These are phyloP conservation scores for Gossypium laxum DNA, from an alignment of 441 rosid genomes.

Conservation along the genomic window DNA sequence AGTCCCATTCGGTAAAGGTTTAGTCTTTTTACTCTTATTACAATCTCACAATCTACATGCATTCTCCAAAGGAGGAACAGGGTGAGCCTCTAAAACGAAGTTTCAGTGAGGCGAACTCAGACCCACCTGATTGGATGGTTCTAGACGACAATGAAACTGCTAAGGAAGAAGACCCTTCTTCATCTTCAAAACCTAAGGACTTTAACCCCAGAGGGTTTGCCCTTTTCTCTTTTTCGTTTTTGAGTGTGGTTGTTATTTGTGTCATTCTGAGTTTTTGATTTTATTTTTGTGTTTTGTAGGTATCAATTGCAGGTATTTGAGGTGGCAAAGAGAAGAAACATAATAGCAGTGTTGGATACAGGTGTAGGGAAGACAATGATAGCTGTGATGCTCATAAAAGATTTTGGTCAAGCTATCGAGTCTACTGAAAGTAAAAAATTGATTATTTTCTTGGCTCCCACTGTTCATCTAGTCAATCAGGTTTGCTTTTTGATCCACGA, in stretches of 20 bases:
- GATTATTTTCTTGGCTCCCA: slow-evolving; percentile 69
- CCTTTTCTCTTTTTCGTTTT: not conserved
- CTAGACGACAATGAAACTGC: not conserved
- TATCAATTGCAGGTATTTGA: slow-evolving; percentile 54
- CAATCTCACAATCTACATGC: slow-evolving; percentile 11
- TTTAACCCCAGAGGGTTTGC: slow-evolving; percentile 44
- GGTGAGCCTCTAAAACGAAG: slow-evolving; percentile 31
- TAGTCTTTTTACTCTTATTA: not conserved
- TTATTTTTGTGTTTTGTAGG: slow-evolving; percentile 21
- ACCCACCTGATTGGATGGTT: slow-evolving; percentile 17
- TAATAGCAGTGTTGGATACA: slow-evolving; percentile 59
- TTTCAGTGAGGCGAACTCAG: slow-evolving; percentile 28
- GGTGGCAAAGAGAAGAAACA: slow-evolving; percentile 58
- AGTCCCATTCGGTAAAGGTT: not conserved
- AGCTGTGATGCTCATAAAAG: slow-evolving; percentile 55
- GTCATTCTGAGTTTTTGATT: not conserved
- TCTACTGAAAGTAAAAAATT: slow-evolving; percentile 31
- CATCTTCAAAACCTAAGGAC: slow-evolving; percentile 10
- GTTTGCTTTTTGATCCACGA: slow-evolving; percentile 20
- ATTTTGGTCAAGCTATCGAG: slow-evolving; percentile 29
- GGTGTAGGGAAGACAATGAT: slow-evolving; percentile 64
- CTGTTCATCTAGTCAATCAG: slow-evolving; percentile 73
- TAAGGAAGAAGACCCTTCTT: not conserved
- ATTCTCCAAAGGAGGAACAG: slow-evolving; percentile 14
- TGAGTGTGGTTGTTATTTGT: slow-evolving; percentile 5